phyloP scores from a whole-genome alignment of 148 eudicot genomes.

The Chenopodium quinoa region DNA sequence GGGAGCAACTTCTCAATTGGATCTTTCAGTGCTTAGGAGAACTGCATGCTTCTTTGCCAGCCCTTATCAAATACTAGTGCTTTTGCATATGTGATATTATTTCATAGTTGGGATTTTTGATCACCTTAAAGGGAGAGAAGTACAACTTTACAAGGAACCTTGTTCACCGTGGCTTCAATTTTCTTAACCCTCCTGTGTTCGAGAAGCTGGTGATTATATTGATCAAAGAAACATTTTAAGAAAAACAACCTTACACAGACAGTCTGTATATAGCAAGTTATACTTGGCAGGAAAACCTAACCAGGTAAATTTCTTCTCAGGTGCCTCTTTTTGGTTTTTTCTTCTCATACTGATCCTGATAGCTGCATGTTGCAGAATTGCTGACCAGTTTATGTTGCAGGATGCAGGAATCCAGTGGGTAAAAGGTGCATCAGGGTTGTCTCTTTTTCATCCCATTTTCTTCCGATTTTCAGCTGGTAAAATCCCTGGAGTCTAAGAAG shows the following conservation, averaged over 20 bases:
- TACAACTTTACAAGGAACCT: background rate
- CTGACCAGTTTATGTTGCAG: background rate
- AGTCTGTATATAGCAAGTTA: slow-evolving; percentile 17
- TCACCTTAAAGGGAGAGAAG: background rate
- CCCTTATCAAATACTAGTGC: slow-evolving; percentile 71
- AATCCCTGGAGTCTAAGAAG: background rate
- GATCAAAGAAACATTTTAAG: slow-evolving; percentile 3
- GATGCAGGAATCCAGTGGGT: background rate
- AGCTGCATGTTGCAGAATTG: background rate
- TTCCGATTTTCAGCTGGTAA: background rate
- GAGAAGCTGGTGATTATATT: slow-evolving; percentile 9
- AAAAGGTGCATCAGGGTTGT: background rate
- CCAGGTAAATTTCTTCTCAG: slow-evolving; percentile 14
- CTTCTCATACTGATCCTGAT: background rate
- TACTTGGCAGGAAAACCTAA: background rate
- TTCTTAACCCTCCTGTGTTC: background rate
- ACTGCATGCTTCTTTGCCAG: slow-evolving; percentile 75
- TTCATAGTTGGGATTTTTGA: slow-evolving; percentile 1
- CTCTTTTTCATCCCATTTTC: background rate
- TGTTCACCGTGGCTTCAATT: background rate
- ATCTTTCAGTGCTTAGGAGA: slow-evolving; percentile 84
- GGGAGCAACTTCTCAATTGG: slow-evolving; percentile 90
- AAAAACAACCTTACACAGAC: background rate
- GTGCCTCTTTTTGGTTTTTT: background rate
- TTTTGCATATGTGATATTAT: background rate